phyloP scores from a whole-genome alignment of 768 basidiomycete species.

The Arthromyces matolae region DNA sequence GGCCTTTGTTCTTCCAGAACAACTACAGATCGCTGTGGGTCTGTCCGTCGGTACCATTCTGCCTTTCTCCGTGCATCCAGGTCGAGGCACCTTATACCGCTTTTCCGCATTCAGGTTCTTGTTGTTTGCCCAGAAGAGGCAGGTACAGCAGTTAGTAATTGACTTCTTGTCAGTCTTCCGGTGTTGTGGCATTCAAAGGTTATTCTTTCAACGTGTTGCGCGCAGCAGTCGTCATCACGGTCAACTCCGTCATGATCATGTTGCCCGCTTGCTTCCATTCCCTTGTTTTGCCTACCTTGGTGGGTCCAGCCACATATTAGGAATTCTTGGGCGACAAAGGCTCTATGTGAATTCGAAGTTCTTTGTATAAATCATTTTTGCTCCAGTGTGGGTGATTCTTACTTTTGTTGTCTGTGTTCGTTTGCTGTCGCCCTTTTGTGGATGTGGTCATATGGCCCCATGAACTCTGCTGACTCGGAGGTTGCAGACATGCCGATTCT shows the following conservation, averaged over 20 bases:
- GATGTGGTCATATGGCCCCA: not conserved
- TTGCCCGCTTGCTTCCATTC: not conserved
- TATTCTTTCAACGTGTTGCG: slow-evolving; percentile 1
- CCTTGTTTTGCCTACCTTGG: not conserved
- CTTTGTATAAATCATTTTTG: not conserved
- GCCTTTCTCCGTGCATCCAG: not conserved
- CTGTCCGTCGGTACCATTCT: not conserved
- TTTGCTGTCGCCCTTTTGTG: too few species aligned
- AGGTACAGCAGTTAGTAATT: not conserved
- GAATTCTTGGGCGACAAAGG: slow-evolving; percentile 2
- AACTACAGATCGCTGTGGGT: not conserved
- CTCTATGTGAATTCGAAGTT: not conserved
- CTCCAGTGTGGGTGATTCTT: not conserved
- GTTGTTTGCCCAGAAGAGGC: not conserved
- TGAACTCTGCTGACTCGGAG: too few species aligned
- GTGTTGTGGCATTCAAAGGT: not conserved
- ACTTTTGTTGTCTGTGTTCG: not conserved
- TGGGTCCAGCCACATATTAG: not conserved
- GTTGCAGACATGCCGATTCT: slow-evolving; percentile 3
- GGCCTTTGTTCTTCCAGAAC: not conserved
- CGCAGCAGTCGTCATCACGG: not conserved
- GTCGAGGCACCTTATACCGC: not conserved
- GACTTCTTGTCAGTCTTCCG: not conserved
- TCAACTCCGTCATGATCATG: not conserved
- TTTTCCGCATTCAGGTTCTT: not conserved